phyloP scores from a whole-genome alignment of 1,139 yeast species.

The Trichomonascaceae sp. region DNA sequence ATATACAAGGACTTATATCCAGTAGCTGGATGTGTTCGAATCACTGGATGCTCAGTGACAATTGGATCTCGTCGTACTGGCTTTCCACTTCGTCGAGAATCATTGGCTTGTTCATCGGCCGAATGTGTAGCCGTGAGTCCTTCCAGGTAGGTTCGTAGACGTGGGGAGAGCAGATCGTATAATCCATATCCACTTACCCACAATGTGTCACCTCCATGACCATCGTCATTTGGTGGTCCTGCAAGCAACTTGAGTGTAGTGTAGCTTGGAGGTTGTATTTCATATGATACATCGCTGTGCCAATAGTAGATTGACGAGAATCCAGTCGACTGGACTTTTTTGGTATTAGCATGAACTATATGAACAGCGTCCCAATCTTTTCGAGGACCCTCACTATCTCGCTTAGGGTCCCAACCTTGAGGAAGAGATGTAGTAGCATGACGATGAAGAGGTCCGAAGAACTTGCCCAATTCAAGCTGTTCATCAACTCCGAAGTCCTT shows the following conservation, averaged over 20 bases:
- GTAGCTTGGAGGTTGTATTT: conserved; percentile 61
- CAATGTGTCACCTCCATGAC: conserved; percentile 63
- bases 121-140: conserved; percentile 60
- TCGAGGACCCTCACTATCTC: conserved; percentile 31
- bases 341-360: conserved; percentile 41
- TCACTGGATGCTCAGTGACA: conserved; percentile 56
- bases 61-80: conserved; percentile 60
- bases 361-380: conserved; percentile 43
- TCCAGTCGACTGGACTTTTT: conserved; percentile 25
- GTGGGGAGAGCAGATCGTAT: conserved; percentile 62
- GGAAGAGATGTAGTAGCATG: conserved; percentile 76
- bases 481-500: conserved; percentile 35
- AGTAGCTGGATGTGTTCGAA: conserved; percentile 64
- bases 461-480: conserved; percentile 57
- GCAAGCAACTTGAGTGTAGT: conserved; percentile 56
- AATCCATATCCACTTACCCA: conserved; percentile 61
- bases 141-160: conserved; percentile 48
- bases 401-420: conserved; percentile 30
- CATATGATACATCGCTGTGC: conserved; percentile 71
- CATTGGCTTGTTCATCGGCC: conserved; percentile 62
- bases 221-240: conserved; percentile 43
- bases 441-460: conserved; percentile 63
- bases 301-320: conserved; percentile 35
- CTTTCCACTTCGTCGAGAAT: conserved; percentile 49
- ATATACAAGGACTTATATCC: conserved; percentile 55